A percentile compares a stretch with the other conserved stretches of the same genome.
Evolutionary conservation across 257 asterid species (phyloP).

Genomic region (Lantana camara): DNA sequence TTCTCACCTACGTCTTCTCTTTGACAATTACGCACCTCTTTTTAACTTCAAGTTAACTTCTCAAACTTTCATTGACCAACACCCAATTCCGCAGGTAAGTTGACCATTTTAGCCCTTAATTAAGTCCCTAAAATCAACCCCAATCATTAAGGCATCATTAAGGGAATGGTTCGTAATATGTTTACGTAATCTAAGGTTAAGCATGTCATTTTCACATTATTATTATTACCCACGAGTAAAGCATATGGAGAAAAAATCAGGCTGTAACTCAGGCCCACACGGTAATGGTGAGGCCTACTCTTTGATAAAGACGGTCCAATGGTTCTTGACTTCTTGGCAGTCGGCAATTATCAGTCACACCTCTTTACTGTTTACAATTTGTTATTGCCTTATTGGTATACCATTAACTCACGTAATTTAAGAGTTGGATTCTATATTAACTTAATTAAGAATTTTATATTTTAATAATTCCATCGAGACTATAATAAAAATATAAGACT

Average conservation of each 20-base stretch:
- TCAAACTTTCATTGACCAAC: background rate
- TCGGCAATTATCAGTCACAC: background rate
- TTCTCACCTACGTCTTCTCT: background rate
- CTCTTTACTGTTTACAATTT: background rate
- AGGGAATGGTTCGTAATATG: background rate
- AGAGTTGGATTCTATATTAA: too few relatives aligned
- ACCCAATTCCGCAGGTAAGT: background rate
- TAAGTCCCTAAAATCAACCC: background rate
- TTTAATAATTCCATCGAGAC: too few relatives aligned
- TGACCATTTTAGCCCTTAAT: background rate
- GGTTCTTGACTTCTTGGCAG: background rate
- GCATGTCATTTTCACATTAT: slow-evolving; percentile 22
- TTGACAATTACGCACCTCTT: background rate
- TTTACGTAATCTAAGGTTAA: slow-evolving; percentile 8
- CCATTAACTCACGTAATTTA: too few relatives aligned
- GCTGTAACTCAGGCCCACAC: slow-evolving; percentile 2
- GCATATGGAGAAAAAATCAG: background rate
- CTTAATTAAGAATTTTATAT: too few relatives aligned
- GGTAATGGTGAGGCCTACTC: slow-evolving; percentile 1
- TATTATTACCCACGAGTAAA: slow-evolving; percentile 2
- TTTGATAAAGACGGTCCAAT: slow-evolving; percentile 12
- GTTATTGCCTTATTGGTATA: too few relatives aligned
- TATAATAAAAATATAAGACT: too few relatives aligned
- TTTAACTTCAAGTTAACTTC: background rate
- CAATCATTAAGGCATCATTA: slow-evolving; percentile 14